Conservation (phyloP, 2,329 filamentous ascomycete genomes). For the Sporothrix brunneoviolacea region DNA sequence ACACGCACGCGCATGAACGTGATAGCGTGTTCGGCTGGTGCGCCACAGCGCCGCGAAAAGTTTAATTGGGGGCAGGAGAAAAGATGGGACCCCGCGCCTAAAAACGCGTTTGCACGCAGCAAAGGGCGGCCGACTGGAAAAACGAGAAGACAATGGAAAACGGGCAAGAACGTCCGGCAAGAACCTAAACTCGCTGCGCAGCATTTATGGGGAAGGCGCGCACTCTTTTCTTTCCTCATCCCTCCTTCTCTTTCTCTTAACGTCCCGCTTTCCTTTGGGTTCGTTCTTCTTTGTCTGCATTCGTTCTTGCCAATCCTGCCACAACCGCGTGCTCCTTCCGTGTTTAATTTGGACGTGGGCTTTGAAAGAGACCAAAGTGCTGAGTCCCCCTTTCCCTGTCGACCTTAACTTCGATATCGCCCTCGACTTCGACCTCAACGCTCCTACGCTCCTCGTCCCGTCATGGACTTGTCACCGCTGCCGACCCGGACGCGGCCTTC, state of each 20-base stretch:
- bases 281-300: too few species aligned
- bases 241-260: background rate
- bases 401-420: background rate
- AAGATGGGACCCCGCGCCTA: slow-evolving; percentile 14
- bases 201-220: background rate
- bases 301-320: too few species aligned
- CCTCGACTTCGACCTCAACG: background rate
- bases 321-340: too few species aligned
- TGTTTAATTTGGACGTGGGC: too few species aligned
- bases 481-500: slow-evolving; percentile 13
- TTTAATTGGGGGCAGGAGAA: slow-evolving; percentile 5
- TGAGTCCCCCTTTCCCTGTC: background rate
- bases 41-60: background rate
- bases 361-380: background rate
- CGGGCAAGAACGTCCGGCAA: background rate
- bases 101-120: slow-evolving; percentile 6
- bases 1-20: slow-evolving; percentile 15
- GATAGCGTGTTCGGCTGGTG: slow-evolving; percentile 17
- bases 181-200: too few species aligned
- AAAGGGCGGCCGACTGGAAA: background rate
- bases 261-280: background rate
- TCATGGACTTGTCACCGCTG: slow-evolving; percentile 17
- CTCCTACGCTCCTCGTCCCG: background rate
- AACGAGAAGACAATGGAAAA: background rate
- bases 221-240: background rate